Conservation (phyloP, 169 alveolate species). For the Babesia caballi region DNA sequence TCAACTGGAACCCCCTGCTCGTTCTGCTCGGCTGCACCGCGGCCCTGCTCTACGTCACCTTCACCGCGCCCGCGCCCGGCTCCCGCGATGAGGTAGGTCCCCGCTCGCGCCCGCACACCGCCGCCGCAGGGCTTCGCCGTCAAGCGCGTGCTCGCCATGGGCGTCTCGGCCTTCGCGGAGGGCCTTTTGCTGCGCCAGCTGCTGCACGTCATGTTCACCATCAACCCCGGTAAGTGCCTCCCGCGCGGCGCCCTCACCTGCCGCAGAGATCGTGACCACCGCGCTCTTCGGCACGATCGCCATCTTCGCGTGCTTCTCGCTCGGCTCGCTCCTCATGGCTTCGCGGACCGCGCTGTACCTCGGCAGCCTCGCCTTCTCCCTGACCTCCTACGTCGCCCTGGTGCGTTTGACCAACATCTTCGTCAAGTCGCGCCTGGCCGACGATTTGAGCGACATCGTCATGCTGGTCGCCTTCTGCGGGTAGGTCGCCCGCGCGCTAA, state of each 20-base stretch:
- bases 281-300: constrained; percentile 50
- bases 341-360: constrained; percentile 31
- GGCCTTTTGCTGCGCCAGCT: constrained; percentile 27
- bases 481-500: constrained; percentile 4
- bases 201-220: neutral
- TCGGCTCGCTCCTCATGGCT: constrained; percentile 36
- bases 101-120: neutral
- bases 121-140: neutral
- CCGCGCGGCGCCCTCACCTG: neutral
- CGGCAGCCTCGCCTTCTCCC: constrained; percentile 4
- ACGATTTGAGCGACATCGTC: neutral
- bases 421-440: constrained; percentile 26
- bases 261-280: constrained; percentile 43
- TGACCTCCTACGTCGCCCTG: constrained; percentile 22
- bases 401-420: constrained; percentile 44
- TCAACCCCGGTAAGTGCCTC: constrained; percentile 43
- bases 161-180: constrained; percentile 12
- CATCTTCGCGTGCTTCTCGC: constrained; percentile 43
- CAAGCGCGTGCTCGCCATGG: constrained; percentile 26
- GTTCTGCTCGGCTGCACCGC: neutral
- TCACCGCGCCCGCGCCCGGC: neutral
- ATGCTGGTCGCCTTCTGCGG: constrained; percentile 38
- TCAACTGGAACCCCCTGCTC: neutral
- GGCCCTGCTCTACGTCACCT: constrained; percentile 20
- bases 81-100: neutral